Conservation (phyloP, 352 stramenopile species). For the Phytophthora quininea region DNA sequence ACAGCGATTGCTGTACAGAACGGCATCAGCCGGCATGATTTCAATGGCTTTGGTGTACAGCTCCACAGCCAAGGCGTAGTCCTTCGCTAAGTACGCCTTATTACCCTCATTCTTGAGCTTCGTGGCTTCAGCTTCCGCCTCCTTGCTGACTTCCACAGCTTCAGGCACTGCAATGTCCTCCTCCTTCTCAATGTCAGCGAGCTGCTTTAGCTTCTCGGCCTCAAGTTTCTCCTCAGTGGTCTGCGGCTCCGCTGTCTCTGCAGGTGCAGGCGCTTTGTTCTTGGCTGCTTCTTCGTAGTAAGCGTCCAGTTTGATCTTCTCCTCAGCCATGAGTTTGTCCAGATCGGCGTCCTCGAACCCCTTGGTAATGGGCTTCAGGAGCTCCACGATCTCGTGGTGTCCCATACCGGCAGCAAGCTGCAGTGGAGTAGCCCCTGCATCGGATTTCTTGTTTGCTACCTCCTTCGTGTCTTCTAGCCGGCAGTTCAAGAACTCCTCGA, state of each 20-base stretch:
- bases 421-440: constrained; percentile 67
- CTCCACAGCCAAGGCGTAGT: constrained; percentile 56
- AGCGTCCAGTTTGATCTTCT: constrained; percentile 67
- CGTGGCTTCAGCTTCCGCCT: constrained; percentile 42
- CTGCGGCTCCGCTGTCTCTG: constrained; percentile 18
- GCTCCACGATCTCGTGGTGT: constrained; percentile 63
- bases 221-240: constrained; percentile 43
- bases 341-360: constrained; percentile 64
- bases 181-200: constrained; percentile 46
- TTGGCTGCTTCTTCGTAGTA: constrained; percentile 58
- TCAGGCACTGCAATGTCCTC: constrained; percentile 57
- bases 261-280: constrained; percentile 25
- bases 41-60: constrained; percentile 71
- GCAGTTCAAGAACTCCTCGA: constrained; percentile 58
- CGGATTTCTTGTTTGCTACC: constrained; percentile 63
- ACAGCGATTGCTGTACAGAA: constrained; percentile 87
- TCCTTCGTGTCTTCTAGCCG: constrained; percentile 51
- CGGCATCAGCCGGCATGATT: constrained; percentile 58
- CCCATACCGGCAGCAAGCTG: constrained; percentile 80
- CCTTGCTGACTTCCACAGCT: constrained; percentile 43
- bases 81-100: constrained; percentile 69
- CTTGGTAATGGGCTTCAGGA: constrained; percentile 67
- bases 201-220: constrained; percentile 49
- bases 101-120: constrained; percentile 75
- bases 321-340: constrained; percentile 60